These are phyloP conservation scores for Solanum lycopersicoides DNA, from an alignment of 257 asterid species.

Conservation along the genomic window DNA sequence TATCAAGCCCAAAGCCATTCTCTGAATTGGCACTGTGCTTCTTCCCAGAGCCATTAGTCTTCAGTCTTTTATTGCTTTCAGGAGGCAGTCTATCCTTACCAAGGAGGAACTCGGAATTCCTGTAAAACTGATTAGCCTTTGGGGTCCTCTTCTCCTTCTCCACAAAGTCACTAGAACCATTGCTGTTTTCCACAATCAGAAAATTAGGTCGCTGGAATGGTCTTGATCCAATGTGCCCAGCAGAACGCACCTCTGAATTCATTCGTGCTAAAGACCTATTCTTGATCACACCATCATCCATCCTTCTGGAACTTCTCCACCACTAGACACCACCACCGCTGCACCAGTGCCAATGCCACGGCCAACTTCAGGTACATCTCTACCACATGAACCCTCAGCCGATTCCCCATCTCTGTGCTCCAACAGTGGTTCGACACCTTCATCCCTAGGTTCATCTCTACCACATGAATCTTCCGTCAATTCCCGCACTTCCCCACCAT, in stretches of 20 bases:
- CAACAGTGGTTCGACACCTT: not conserved
- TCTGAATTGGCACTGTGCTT: slow-evolving; percentile 31
- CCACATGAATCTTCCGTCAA: not conserved
- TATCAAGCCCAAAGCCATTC: slow-evolving; percentile 29
- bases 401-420: not conserved
- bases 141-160: slow-evolving; percentile 96
- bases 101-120: slow-evolving; percentile 80
- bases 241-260: slow-evolving; percentile 40
- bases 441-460: not conserved
- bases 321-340: not conserved
- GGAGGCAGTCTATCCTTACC: slow-evolving; percentile 87
- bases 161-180: slow-evolving; percentile 24
- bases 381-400: not conserved
- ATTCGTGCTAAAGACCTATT: slow-evolving; percentile 41
- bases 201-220: slow-evolving; percentile 65
- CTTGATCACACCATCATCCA: slow-evolving; percentile 14
- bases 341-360: not conserved
- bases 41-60: slow-evolving; percentile 49
- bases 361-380: not conserved
- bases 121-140: slow-evolving; percentile 76
- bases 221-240: slow-evolving; percentile 38
- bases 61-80: slow-evolving; percentile 60
- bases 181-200: slow-evolving; percentile 38
- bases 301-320: not conserved
- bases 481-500: not conserved